Evolutionary conservation across 441 rosid species (phyloP), one percentile per base, ranked within the genome.

Genomic region (Pelargonium cotyledonis): DNA sequence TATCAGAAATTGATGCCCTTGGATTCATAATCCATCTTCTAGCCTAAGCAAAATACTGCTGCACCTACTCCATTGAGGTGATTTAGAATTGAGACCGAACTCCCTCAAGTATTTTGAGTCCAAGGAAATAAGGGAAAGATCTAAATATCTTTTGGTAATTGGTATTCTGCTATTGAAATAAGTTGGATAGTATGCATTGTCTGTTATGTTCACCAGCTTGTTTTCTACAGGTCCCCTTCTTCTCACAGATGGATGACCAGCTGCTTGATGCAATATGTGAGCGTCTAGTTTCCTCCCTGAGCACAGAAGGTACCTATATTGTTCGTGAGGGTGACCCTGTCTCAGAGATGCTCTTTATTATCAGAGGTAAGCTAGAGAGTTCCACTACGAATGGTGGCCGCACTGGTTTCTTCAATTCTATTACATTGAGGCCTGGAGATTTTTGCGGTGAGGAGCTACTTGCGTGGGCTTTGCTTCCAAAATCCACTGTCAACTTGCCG

Each of bases 311-410:
- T 68, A 93, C 90, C 64, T 90, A 86, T 73, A 83, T 90, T 68
- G 97, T 89, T n/a, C 87, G 97, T 16, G 98, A 93, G 80, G 97
- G 97, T 62, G 98, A 93, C 76, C 88, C 92, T 1, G 90, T 88
- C 55, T 81, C 90, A 0, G 95, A 89, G 76, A 91, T 93, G 97
- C 83, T 91, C 49, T 93, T 91, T 69, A 85, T 91, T 21, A 89
- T 91, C 72, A 79, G 95, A 78, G 98, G 97, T 66, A 85, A 85
- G 70, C 83, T 93, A 41, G 98, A 89, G 76, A 93, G 98, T 78
- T 91, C 90, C 14, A 93, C 97, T 18, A 93, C 96, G 2, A 91
- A 93, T 47, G 97, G 98, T 68, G 98, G 98, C 66, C 84, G 96
- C 21, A 86, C 96, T 5, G 96, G 98, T 77, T 93, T 93, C 89